Base-by-base conservation (phyloP, 2,329 filamentous ascomycete genomes). In the Microdochium trichocladiopsis region DNA sequence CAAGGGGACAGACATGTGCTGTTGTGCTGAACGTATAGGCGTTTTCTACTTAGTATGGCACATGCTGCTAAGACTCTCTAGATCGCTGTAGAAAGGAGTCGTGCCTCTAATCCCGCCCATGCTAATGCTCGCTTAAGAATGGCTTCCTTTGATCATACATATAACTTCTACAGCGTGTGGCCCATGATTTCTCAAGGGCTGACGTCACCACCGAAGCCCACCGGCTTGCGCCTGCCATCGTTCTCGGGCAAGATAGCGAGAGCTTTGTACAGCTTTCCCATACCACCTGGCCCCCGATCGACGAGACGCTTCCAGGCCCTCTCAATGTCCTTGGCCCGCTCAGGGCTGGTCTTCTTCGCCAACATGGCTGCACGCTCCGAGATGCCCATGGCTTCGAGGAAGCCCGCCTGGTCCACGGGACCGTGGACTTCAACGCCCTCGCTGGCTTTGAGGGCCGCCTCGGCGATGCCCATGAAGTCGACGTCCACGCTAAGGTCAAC, bases 211-310 rank as follows among this genome's bases (percentile, higher is more conserved):
- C 94, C 94, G 73, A 99, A 97, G 0, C 94, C 94, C 51, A 96
- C 91, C 2, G 93, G 93, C 54, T 86, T 79, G 61, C 91, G 82
- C 55, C 74, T 78, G 2, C 87, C 86, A 33, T 77, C 79, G 57
- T 88, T 89, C 68, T 92, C 87, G 0, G 94, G 94, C 61, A 97
- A 66, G 61, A 99, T 90, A 12, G 92, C 89, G 78, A 99, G 78
- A 23, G 84, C 92, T 72, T 97, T 96, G 68, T 99, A 99, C 22
- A 96, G 74, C 72, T 86, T 92, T 0, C 94, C 94, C 94, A 99
- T 99, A 0, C 91, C 93, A 50, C 82, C 84, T 1, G 84, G 87
- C 0, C 88, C 86, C 43, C 83, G 77, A 67, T 96, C 92, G n/a
- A 96, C 82, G 50, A 99, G 72, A 55, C 94, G 77, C 71, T 82